Evolutionary conservation across 441 rosid genomes (phyloP).

Genomic region (Rhodomyrtus psidioides): DNA sequence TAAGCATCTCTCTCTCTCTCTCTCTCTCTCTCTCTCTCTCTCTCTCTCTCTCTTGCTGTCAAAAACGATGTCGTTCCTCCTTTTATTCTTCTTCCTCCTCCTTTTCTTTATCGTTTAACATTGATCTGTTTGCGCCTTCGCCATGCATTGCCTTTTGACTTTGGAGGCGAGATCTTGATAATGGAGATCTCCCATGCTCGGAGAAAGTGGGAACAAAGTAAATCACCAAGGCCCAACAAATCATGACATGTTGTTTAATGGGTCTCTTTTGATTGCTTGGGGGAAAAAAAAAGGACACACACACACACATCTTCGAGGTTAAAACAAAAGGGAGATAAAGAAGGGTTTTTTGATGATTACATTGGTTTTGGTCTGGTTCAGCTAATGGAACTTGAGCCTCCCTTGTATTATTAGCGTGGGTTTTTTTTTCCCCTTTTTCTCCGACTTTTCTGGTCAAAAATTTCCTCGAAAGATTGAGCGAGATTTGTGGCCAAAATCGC

Average conservation of each 20-base stretch:
- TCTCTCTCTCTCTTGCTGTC: background rate
- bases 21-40: background rate
- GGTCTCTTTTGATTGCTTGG: constrained; percentile 10
- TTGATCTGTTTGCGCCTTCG: constrained; percentile 21
- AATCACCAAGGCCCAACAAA: constrained; percentile 15
- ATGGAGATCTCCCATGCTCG: constrained; percentile 25
- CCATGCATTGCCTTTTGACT: constrained; percentile 39
- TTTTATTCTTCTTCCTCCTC: background rate
- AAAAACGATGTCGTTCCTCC: background rate
- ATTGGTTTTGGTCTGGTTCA: constrained; percentile 7
- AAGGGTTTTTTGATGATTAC: background rate
- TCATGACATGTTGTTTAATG: background rate
- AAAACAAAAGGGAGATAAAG: background rate
- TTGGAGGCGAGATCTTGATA: constrained; percentile 29
- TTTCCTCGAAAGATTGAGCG: background rate
- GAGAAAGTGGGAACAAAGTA: constrained; percentile 16
- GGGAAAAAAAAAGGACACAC: background rate
- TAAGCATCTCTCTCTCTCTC: background rate
- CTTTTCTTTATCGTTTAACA: constrained; percentile 10
- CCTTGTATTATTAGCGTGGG: background rate
- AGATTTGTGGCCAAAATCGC: background rate
- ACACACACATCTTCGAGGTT: constrained; percentile 1
- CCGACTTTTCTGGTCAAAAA: background rate
- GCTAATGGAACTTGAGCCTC: constrained; percentile 20
- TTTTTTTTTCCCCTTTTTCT: background rate